These are phyloP conservation scores for Narthecium ossifragum DNA, from an alignment of 106 monocot species.

Conservation along the genomic window DNA sequence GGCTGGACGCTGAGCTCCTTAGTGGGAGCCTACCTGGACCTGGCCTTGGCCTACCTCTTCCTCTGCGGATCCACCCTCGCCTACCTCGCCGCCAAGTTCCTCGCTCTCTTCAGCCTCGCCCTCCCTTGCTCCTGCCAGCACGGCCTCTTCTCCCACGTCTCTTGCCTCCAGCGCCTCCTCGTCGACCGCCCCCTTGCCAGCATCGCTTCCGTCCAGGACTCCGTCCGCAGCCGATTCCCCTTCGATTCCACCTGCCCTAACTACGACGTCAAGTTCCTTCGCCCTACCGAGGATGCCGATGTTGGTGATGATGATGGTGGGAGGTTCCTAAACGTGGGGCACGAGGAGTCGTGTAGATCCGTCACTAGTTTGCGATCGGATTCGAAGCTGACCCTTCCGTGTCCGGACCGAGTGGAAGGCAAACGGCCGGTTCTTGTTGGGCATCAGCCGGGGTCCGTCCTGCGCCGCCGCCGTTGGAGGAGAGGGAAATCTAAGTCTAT, in stretches of 20 bases:
- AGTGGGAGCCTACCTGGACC: conserved; percentile 60
- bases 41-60: conserved; percentile 50
- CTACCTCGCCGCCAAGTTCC: conserved; percentile 38
- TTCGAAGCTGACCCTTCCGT: background rate
- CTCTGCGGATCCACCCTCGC: conserved; percentile 51
- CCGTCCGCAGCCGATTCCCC: conserved; percentile 21
- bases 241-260: conserved; percentile 21
- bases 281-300: background rate
- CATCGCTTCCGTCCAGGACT: conserved; percentile 15
- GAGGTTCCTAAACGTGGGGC: background rate
- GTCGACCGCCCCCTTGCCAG: background rate
- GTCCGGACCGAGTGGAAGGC: background rate
- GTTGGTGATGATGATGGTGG: background rate
- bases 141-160: background rate
- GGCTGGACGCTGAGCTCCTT: conserved; percentile 49
- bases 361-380: background rate
- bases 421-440: background rate
- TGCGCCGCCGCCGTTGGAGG: background rate
- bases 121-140: no score
- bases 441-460: background rate
- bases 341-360: conserved; percentile 3
- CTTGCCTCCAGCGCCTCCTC: conserved; percentile 24
- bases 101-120: conserved; percentile 21
- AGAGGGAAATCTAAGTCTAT: background rate
- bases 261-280: background rate